Percentiles rank a stretch among this genome's conserved stretches.
These are phyloP conservation scores for Pythium vanterpoolii DNA, from an alignment of 352 stramenopile species.

Conservation along the genomic window DNA sequence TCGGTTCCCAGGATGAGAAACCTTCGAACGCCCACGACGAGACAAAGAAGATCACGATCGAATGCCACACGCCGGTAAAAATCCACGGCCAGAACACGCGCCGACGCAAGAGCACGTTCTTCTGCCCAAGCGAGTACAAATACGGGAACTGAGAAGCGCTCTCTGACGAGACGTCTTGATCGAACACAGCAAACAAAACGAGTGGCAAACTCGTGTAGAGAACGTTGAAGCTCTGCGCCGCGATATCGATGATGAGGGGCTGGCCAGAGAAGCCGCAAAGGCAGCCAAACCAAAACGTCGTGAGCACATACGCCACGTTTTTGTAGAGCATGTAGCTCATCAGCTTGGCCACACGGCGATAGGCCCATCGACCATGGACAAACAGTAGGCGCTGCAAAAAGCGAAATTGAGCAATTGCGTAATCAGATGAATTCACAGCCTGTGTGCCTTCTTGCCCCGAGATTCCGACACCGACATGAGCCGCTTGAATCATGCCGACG, in stretches of 20 bases:
- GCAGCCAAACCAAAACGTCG: constrained; percentile 84
- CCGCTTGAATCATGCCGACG: constrained; percentile 94
- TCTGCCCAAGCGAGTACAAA: constrained; percentile 66
- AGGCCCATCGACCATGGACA: constrained; percentile 91
- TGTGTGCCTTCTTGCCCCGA: constrained; percentile 91
- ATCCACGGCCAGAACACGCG: constrained; percentile 86
- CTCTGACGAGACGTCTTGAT: constrained; percentile 70
- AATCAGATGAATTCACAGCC: constrained; percentile 92
- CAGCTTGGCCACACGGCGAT: constrained; percentile 90
- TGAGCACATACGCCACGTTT: constrained; percentile 86
- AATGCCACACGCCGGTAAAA: constrained; percentile 80
- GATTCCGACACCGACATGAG: constrained; percentile 91
- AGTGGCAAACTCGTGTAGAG: constrained; percentile 76
- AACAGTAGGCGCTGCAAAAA: constrained; percentile 91
- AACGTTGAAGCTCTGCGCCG: constrained; percentile 82
- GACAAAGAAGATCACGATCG: constrained; percentile 80
- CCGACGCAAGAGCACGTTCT: constrained; percentile 52
- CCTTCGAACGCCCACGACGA: constrained; percentile 55
- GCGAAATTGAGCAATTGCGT: constrained; percentile 92
- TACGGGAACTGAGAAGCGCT: constrained; percentile 64
- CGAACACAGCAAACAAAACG: constrained; percentile 72
- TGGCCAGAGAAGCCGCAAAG: constrained; percentile 77
- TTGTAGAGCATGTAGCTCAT: constrained; percentile 96
- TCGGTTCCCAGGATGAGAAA: constrained; percentile 22
- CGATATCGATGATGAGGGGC: constrained; percentile 73